Evolutionary conservation across 1,284 basidiomycete genomes (phyloP).

Genomic region (Cronartium quercuum): DNA sequence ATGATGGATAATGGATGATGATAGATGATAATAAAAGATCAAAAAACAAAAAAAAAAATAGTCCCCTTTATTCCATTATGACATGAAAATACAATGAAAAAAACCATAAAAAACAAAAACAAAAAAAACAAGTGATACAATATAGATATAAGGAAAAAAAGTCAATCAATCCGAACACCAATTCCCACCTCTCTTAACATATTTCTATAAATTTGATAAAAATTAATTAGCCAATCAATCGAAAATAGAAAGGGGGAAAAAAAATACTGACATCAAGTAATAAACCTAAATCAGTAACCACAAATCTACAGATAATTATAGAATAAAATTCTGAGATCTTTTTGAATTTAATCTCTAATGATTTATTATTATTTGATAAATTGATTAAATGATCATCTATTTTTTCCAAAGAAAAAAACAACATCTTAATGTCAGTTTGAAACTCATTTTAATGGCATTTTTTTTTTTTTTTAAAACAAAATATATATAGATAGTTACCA

Average conservation of each 20-base stretch:
- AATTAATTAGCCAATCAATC: not conserved
- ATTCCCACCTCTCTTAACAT: slow-evolving; percentile 27
- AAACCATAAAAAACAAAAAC: too few relatives aligned
- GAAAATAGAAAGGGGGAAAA: not conserved
- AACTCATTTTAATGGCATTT: not conserved
- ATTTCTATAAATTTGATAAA: slow-evolving; percentile 6
- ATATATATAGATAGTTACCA: slow-evolving; percentile 46
- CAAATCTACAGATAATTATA: slow-evolving; percentile 80
- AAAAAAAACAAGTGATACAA: too few relatives aligned
- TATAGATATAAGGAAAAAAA: too few relatives aligned
- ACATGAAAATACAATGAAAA: not conserved
- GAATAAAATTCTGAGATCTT: slow-evolving; percentile 84
- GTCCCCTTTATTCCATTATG: not conserved
- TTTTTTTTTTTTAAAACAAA: not conserved
- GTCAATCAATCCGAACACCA: slow-evolving; percentile 32
- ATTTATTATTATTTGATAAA: slow-evolving; percentile 61
- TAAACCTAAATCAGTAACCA: slow-evolving; percentile 60
- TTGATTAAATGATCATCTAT: slow-evolving; percentile 74
- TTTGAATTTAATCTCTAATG: slow-evolving; percentile 68
- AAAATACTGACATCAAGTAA: slow-evolving; percentile 10
- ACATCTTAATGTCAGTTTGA: not conserved
- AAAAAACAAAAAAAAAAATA: too few relatives aligned
- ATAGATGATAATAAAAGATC: too few relatives aligned
- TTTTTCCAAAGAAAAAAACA: not conserved
- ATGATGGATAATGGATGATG: too few relatives aligned